Percentiles rank a stretch among this genome's conserved stretches.
Evolutionary conservation across 1,284 basidiomycete genomes (phyloP).

Genomic region (Sutorius eximius): DNA sequence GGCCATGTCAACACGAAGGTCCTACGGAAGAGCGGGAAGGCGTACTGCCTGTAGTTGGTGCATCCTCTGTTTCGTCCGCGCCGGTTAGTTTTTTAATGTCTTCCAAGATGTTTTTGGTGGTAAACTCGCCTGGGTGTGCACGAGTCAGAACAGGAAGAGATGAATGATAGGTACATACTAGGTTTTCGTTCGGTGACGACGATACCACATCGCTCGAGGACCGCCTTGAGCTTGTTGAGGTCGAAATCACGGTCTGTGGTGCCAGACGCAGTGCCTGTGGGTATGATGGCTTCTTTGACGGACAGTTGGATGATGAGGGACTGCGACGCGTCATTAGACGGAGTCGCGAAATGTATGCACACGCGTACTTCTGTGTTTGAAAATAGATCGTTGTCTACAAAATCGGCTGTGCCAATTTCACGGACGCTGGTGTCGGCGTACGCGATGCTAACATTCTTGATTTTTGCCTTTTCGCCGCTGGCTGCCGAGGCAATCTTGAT

Average conservation of each 20-base stretch:
- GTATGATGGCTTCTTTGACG: slow-evolving; percentile 88
- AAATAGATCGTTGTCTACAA: slow-evolving; percentile 93
- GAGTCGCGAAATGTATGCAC: neutral
- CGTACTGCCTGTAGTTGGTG: slow-evolving; percentile 16
- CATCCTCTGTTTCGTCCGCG: slow-evolving; percentile 25
- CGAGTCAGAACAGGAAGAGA: neutral
- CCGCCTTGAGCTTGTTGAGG: slow-evolving; percentile 77
- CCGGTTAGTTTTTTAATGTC: slow-evolving; percentile 75
- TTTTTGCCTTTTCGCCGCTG: slow-evolving; percentile 50
- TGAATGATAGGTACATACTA: slow-evolving; percentile 46
- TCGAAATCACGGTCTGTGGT: slow-evolving; percentile 83
- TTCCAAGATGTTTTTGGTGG: slow-evolving; percentile 77
- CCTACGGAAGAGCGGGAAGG: neutral
- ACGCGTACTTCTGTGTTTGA: slow-evolving; percentile 86
- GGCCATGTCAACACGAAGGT: slow-evolving; percentile 27
- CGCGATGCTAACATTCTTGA: slow-evolving; percentile 67
- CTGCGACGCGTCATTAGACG: slow-evolving; percentile 41
- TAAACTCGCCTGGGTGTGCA: slow-evolving; percentile 72
- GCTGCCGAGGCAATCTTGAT: slow-evolving; percentile 72
- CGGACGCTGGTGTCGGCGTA: slow-evolving; percentile 78
- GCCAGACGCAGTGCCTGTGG: slow-evolving; percentile 66
- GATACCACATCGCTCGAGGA: slow-evolving; percentile 89
- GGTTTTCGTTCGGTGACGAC: slow-evolving; percentile 88
- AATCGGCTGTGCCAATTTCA: slow-evolving; percentile 81
- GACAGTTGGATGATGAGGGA: slow-evolving; percentile 95